phyloP scores from a whole-genome alignment of 2,329 filamentous ascomycete genomes.

The Colletotrichum higginsianum region DNA sequence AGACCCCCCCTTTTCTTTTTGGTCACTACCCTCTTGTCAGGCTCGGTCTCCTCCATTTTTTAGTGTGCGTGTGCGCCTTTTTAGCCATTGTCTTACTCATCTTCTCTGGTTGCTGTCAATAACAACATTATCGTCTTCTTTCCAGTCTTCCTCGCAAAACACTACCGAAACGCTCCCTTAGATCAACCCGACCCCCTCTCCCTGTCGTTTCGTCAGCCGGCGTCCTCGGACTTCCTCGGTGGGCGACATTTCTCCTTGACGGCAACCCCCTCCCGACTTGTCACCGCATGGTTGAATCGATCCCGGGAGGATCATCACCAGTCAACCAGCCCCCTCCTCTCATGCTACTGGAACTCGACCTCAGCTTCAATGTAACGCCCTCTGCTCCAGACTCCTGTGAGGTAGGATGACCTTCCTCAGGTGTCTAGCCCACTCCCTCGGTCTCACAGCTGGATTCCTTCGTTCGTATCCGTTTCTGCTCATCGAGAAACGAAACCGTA shows the following conservation, averaged over 20 bases:
- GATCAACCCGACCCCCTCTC: neutral
- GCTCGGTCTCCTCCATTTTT: constrained; percentile 40
- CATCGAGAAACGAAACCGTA: constrained; percentile 14
- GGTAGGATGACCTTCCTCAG: neutral
- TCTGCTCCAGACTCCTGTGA: neutral
- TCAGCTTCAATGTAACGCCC: neutral
- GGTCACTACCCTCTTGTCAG: constrained; percentile 9
- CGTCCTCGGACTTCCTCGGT: neutral
- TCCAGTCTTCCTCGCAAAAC: neutral
- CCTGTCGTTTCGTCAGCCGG: neutral
- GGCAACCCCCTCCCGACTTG: neutral
- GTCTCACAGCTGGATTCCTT: neutral
- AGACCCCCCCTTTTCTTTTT: neutral
- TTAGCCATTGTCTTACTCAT: neutral
- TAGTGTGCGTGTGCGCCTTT: neutral
- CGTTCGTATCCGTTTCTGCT: neutral
- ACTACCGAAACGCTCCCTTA: neutral
- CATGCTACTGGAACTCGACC: neutral
- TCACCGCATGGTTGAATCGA: neutral
- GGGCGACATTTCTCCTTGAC: neutral
- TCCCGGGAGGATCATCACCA: neutral
- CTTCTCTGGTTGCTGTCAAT: neutral
- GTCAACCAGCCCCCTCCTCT: neutral
- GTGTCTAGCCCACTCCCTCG: neutral
- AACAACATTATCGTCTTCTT: neutral